Evolutionary conservation across 176 grass and related monocot species (phyloP), one percentile per base, ranked within the genome.

Genomic region (Chloris gayana): DNA sequence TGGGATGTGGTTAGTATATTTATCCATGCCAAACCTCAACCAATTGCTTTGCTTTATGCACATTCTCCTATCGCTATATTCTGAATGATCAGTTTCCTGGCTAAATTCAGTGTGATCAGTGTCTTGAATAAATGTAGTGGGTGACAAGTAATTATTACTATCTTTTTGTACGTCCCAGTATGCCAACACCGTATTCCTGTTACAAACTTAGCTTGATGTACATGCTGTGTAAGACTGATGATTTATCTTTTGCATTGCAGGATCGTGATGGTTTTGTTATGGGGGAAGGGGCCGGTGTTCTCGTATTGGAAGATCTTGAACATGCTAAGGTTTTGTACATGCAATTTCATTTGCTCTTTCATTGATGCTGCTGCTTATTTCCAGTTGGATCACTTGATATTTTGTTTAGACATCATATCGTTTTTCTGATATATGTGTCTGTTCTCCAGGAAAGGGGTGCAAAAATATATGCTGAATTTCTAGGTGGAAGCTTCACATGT

Each of bases 251-350:
- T 33, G 4, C 72, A 54, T 59, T 65, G 47, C 80, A 99, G 97
- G 93, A 70, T 12, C 88, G 97, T 73, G 97, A 99, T 85, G 97
- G 97, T 85, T 99, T 99, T 91, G 97, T 99, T 75, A 99, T 99
- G 91, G 97, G 97, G 61, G 97, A 99, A 91, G 97, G 97, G 45
- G 90, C 97, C 62, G 93, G 97, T 47, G 97, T 99, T 47, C 97
- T 99, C 18, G 79, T 96, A 62, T 67, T 99, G 68, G 97, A 99
- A 95, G 97, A 99, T 85, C 93, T 99, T 87, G 97, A 99, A 70
- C 93, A 99, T 56, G 97, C 92, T 75, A 94, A 94, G 92, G 92
- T 94, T 80, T 33, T 33, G 21, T n/a, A 56, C 62, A 80, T 62
- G 64, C 76, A 51, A 64, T 82, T 77, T 35, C 38, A 4, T 83